Conservation (phyloP, 2,329 filamentous ascomycete species). For the Penicillium sp. region DNA sequence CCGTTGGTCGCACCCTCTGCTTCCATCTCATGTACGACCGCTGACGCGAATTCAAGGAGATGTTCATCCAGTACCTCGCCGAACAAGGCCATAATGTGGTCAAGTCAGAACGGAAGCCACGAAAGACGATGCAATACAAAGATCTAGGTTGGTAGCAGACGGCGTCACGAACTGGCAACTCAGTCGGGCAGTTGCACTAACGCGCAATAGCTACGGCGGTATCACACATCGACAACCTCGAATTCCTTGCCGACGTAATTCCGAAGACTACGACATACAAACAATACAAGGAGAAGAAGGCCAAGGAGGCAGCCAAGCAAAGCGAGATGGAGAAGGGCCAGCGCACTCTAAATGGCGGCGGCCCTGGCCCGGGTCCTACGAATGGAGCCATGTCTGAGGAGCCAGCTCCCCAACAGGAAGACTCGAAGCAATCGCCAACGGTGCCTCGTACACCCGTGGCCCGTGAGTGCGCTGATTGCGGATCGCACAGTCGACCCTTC, state of each 20-base stretch:
- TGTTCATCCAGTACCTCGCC: conserved; percentile 91
- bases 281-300: conserved; percentile 66
- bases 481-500: conserved; percentile 52
- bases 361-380: conserved; percentile 15
- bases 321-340: conserved; percentile 39
- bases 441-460: conserved; percentile 38
- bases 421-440: conserved; percentile 25
- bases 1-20: conserved; percentile 52
- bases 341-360: conserved; percentile 35
- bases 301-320: conserved; percentile 35
- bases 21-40: conserved; percentile 9
- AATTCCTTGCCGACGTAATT: conserved; percentile 89
- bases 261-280: conserved; percentile 81
- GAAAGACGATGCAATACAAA: conserved; percentile 92
- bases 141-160: conserved; percentile 66
- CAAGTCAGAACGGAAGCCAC: conserved; percentile 85
- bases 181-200: background rate
- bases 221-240: conserved; percentile 83
- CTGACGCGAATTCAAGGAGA: conserved; percentile 58
- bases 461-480: conserved; percentile 54
- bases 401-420: conserved; percentile 12
- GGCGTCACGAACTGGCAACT: background rate
- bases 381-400: conserved; percentile 26
- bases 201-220: conserved; percentile 69
- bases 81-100: conserved; percentile 82